Base-by-base conservation (phyloP, 1,284 basidiomycete genomes). In the Ganoderma resinaceum region DNA sequence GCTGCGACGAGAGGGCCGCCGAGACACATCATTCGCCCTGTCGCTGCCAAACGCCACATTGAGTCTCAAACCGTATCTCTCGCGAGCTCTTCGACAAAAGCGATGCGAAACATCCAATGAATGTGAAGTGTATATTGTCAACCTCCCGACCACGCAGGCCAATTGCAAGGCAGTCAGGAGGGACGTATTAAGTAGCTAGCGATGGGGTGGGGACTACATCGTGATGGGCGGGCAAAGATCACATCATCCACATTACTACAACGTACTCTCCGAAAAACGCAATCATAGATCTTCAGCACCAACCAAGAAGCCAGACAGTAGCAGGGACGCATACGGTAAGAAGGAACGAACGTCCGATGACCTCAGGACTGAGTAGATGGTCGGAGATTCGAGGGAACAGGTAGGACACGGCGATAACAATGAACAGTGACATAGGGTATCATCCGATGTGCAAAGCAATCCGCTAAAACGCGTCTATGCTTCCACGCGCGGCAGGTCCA, bases 321-420 rank as follows among this genome's bases (percentile, higher is more conserved):
- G 68, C 66, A 63, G 70, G 66, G 66, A 64, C 70, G 71, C 68
- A 72, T 70, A 70, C 49, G 62, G 35, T 67, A 66, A 62, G 61
- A 38, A 60, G n/a, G 69, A 67, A 67, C 43, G 66, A 57, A 35
- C 40, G 61, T 23, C 43, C 57, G 40, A 14, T 37, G 11, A 23
- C 35, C 38, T 57, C 49, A 49, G 58, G 38, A 46, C 57, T 16
- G 33, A 33, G 53, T 18, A 38, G n/a, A 26, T 26, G 62, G 62
- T 35, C 35, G 38, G 57, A 37, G 46, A 61, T 38, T 29, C 42
- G 61, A 33, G 26, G 49, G n/a, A 49, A 63, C 52, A 20, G 61
- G 11, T 23, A 23, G 23, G 23, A 26, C 46, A 23, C 23, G 46
- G 23, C 23, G 23, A 26, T 26, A 26, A 57, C 52, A 59, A 35